Conservation (phyloP, 108 stramenopile species). For the Hondaea fermentalgiana region DNA sequence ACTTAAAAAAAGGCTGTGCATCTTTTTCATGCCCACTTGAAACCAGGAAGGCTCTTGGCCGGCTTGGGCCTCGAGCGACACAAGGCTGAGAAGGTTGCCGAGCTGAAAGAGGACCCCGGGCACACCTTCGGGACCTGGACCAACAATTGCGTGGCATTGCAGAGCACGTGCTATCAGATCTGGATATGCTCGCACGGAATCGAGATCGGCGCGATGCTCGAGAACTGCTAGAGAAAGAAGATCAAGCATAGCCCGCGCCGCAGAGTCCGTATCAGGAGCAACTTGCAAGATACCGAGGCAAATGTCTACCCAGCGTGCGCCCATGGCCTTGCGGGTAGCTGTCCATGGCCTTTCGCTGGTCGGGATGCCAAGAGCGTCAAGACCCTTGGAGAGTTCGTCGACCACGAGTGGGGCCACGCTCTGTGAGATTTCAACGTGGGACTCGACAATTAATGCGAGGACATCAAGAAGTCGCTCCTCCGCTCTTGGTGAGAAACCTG, state of each 20-base stretch:
- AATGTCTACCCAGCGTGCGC: background rate
- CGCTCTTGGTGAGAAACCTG: background rate
- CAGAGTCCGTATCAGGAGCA: background rate
- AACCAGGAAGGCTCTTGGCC: background rate
- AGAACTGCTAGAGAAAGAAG: background rate
- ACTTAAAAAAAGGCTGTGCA: background rate
- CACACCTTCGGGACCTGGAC: background rate
- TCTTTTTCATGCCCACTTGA: background rate
- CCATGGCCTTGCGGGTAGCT: background rate
- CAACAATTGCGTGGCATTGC: background rate
- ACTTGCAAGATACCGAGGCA: background rate
- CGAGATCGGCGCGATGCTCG: background rate
- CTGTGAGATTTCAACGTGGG: background rate
- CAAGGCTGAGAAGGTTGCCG: background rate
- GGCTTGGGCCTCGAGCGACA: background rate
- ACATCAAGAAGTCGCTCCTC: background rate
- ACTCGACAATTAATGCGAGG: background rate
- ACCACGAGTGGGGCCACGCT: background rate
- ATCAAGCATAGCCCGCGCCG: background rate
- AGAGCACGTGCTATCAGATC: background rate
- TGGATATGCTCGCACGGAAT: background rate
- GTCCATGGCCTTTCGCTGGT: background rate
- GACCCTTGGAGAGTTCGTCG: background rate
- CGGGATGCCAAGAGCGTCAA: background rate
- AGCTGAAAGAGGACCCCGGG: background rate